Base-by-base conservation (phyloP, 441 rosid species). In the Erodium trifolium region DNA sequence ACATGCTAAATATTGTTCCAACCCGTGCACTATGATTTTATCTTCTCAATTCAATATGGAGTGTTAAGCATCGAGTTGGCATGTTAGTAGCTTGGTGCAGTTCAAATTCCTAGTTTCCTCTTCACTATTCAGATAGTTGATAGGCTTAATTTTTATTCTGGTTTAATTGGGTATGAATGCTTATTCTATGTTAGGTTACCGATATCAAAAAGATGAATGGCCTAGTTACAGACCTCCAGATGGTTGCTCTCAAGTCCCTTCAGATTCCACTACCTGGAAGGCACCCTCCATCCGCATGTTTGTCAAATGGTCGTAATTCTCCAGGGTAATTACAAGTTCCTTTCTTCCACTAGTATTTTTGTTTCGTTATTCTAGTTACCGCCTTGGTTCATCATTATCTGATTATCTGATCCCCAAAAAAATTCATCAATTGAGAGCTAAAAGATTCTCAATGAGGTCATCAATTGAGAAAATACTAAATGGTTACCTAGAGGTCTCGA, bases 161-260 rank as follows among this genome's bases (percentile, higher is more conserved):
- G 3, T 13, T 4, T 7, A 14, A 29, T 27, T 45, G 63, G 18
- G 53, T 34, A 19, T 23, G 37, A 23, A 47, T 18, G 63, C 29
- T 43, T 55, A 6, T 62, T 68, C 55, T 73, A 13, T 67, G 19
- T 67, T 74, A 88, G 93, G 91, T 83, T 62, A 84, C 87, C 64
- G 93, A 88, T 69, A 82, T 88, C 0, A 88, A 80, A 64, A 83
- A 80, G 85, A 83, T 86, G 82, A 88, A 88, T 78, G 85, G 88
- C 13, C 83, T 88, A 68, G 79, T 78, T 68, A 83, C 88, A 27
- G 91, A 88, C 82, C 84, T 80, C 81, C 93, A 88, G 77, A 86
- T 88, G 88, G 86, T 86, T 78, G 93, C 85, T 69, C 88, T 85
- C 67, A 83, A 86, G 70, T 60, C 85, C 31, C 84, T 88, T 62